A percentile compares a stretch with the other conserved stretches of the same genome.
phyloP scores from a whole-genome alignment of 2,329 filamentous ascomycete genomes.

The Dichotomopilus funicola region DNA sequence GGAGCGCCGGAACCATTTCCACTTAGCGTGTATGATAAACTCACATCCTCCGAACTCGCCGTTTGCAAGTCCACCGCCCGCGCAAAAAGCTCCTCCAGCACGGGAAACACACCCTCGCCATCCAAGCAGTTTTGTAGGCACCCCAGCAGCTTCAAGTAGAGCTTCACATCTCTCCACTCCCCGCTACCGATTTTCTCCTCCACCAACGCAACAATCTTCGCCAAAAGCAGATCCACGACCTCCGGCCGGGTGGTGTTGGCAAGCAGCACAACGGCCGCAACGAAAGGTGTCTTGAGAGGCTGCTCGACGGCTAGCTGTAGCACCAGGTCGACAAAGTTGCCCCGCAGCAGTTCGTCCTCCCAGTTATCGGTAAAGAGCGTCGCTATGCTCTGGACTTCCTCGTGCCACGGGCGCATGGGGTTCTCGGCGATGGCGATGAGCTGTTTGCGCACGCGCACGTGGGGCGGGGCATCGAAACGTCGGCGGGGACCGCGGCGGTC shows the following conservation, averaged over 20 bases:
- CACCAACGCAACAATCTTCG: constrained; percentile 51
- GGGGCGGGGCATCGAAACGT: constrained; percentile 62
- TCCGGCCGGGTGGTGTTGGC: constrained; percentile 73
- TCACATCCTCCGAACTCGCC: constrained; percentile 83
- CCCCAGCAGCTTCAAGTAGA: constrained; percentile 81
- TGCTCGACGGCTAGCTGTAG: constrained; percentile 80
- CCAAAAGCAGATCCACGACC: constrained; percentile 64
- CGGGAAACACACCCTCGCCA: constrained; percentile 75
- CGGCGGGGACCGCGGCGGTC: constrained; percentile 60
- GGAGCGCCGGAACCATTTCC: background rate
- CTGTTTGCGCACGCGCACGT: constrained; percentile 68
- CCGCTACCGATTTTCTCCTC: constrained; percentile 65
- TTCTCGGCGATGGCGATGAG: constrained; percentile 77
- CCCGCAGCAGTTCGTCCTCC: constrained; percentile 73
- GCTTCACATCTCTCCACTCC: constrained; percentile 86
- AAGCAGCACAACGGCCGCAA: constrained; percentile 75
- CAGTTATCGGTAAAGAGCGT: constrained; percentile 74
- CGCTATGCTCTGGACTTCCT: constrained; percentile 69
- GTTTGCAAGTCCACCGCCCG: constrained; percentile 91
- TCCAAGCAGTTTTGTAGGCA: constrained; percentile 75
- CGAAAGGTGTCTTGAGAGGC: constrained; percentile 94
- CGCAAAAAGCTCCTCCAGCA: constrained; percentile 84
- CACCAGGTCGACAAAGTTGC: constrained; percentile 64
- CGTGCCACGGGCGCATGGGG: constrained; percentile 68
- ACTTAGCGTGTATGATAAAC: constrained; percentile 28